These are phyloP conservation scores for Aspergillus diversus DNA, from an alignment of 495 filamentous ascomycete species.

Conservation along the genomic window DNA sequence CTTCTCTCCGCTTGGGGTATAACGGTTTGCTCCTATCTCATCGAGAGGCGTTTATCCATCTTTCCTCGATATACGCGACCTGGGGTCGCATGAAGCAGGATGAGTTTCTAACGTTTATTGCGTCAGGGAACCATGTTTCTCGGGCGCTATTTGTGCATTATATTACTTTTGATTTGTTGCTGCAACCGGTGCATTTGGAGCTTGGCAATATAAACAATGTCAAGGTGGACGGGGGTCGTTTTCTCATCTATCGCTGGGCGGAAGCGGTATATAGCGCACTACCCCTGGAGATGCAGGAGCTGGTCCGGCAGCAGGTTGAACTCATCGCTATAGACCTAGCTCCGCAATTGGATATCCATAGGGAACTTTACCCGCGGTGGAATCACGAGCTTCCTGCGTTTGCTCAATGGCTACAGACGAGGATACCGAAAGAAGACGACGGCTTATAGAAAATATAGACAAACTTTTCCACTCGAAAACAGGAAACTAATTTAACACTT, in stretches of 20 bases:
- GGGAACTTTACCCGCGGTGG: background rate
- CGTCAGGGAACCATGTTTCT: slow-evolving; percentile 49
- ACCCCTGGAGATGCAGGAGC: slow-evolving; percentile 15
- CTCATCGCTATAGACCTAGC: background rate
- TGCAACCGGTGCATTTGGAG: slow-evolving; percentile 41
- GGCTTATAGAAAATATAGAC: too few species aligned
- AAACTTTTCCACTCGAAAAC: too few species aligned
- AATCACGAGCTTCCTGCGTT: background rate
- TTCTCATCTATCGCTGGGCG: slow-evolving; percentile 26
- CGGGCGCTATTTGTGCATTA: slow-evolving; percentile 60
- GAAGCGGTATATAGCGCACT: slow-evolving; percentile 19
- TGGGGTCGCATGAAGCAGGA: slow-evolving; percentile 36
- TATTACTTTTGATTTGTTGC: slow-evolving; percentile 59
- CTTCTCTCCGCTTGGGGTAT: slow-evolving; percentile 22
- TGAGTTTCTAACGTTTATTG: slow-evolving; percentile 56
- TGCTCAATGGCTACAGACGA: background rate
- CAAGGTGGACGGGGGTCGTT: slow-evolving; percentile 1
- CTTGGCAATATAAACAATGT: background rate
- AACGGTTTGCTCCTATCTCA: slow-evolving; percentile 27
- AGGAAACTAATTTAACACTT: too few species aligned
- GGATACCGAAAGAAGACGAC: background rate
- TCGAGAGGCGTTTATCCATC: slow-evolving; percentile 30
- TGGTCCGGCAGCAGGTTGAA: background rate
- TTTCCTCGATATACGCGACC: background rate
- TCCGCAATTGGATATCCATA: background rate